Conservation (phyloP, 2,329 filamentous ascomycete species). For the Phialocephala subalpina region DNA sequence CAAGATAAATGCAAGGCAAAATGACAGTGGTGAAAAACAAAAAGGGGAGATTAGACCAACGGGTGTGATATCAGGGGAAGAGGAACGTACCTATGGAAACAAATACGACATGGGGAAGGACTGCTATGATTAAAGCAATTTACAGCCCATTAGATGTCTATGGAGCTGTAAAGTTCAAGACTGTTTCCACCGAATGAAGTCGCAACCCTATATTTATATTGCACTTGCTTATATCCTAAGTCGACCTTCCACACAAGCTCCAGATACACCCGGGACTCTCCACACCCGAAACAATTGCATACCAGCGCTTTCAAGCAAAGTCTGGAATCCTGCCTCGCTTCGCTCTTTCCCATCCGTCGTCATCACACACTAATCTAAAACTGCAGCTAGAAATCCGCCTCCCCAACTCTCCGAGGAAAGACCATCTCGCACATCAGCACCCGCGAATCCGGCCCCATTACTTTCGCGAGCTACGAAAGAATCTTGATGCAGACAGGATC, state of each 20-base stretch:
- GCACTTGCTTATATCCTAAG: too few relatives aligned
- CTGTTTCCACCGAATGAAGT: too few relatives aligned
- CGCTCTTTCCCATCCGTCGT: background rate
- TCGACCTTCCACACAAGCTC: background rate
- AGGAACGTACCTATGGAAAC: too few relatives aligned
- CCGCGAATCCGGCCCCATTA: background rate
- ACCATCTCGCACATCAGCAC: background rate
- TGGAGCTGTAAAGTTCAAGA: too few relatives aligned
- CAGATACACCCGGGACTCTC: background rate
- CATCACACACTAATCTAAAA: background rate
- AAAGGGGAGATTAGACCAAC: too few relatives aligned
- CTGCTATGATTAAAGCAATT: too few relatives aligned
- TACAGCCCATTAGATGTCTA: too few relatives aligned
- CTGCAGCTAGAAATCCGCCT: background rate
- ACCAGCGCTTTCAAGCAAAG: background rate
- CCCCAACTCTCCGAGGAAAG: background rate
- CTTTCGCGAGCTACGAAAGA: constrained; percentile 40
- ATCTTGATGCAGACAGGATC: constrained; percentile 43
- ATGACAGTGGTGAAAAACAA: too few relatives aligned
- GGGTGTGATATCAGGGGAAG: too few relatives aligned
- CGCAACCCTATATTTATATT: too few relatives aligned
- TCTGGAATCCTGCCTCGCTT: background rate
- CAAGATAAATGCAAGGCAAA: too few relatives aligned
- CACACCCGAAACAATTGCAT: background rate
- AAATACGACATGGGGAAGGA: too few relatives aligned